Conservation (phyloP, 768 basidiomycete species). For the Agaricus sinodeliciosus region DNA sequence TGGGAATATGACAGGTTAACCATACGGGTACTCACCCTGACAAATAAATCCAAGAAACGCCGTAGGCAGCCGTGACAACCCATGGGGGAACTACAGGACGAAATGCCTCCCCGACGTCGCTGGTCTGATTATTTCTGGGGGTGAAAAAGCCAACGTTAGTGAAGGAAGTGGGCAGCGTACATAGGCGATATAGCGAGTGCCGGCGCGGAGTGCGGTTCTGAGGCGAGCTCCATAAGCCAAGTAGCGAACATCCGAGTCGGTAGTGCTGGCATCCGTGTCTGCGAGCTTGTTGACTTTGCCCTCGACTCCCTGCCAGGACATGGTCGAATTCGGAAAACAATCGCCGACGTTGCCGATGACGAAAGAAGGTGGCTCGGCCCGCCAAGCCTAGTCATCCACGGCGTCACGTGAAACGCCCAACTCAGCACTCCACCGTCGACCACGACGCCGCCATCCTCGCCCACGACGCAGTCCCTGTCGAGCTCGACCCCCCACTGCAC, state of each 20-base stretch:
- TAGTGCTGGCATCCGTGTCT: constrained; percentile 57
- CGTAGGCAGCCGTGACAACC: constrained; percentile 72
- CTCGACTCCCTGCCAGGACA: constrained; percentile 30
- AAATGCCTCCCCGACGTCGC: constrained; percentile 81
- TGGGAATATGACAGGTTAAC: background rate
- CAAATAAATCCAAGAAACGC: constrained; percentile 77
- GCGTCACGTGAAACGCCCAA: constrained; percentile 22
- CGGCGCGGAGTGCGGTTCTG: constrained; percentile 66
- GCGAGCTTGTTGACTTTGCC: constrained; percentile 50
- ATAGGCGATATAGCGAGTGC: constrained; percentile 74
- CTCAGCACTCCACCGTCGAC: constrained; percentile 20
- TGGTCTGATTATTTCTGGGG: constrained; percentile 41
- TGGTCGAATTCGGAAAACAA: constrained; percentile 9
- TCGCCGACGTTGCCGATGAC: background rate
- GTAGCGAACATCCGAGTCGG: constrained; percentile 64
- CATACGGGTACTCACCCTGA: constrained; percentile 31
- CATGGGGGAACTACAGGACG: constrained; percentile 69
- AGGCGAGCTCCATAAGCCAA: constrained; percentile 75
- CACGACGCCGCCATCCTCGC: constrained; percentile 21
- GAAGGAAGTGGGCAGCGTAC: constrained; percentile 18
- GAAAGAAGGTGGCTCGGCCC: constrained; percentile 11
- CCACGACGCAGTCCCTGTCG: constrained; percentile 19
- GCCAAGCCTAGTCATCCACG: background rate
- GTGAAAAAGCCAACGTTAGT: constrained; percentile 14
- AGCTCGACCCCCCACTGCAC: constrained; percentile 14